Evolutionary conservation across 2,329 filamentous ascomycete species (phyloP).

Genomic region (Fusarium annulatum): DNA sequence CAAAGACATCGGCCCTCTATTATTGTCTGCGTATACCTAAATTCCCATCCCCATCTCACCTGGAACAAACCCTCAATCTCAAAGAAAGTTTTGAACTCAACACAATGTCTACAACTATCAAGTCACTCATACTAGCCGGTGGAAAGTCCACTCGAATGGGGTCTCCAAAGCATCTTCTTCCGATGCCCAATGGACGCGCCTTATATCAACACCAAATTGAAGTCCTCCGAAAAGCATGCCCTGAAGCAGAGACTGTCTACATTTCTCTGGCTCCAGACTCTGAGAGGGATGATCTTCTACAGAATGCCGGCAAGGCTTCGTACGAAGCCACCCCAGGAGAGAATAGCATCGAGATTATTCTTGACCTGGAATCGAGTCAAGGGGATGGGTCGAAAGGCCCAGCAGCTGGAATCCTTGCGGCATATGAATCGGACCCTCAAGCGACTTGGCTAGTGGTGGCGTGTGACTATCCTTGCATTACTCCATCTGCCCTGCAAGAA

Average conservation of each 20-base stretch:
- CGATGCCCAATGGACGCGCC: not conserved
- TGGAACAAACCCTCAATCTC: accelerated
- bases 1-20: not conserved
- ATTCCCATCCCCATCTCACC: accelerated
- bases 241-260: not conserved
- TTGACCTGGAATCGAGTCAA: not conserved
- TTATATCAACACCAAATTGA: not conserved
- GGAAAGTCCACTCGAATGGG: not conserved
- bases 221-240: accelerated
- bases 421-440: not conserved
- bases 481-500: accelerated
- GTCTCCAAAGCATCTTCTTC: not conserved
- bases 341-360: not conserved
- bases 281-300: not conserved
- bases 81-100: accelerated
- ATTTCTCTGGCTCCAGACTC: not conserved
- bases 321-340: accelerated
- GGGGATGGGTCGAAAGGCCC: not conserved
- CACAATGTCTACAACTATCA: not conserved
- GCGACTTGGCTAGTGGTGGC: not conserved
- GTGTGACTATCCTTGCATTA: not conserved
- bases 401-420: not conserved
- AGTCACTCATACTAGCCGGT: not conserved
- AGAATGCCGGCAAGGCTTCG: accelerated
- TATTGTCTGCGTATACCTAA: not conserved